Base-by-base conservation (phyloP, 1,284 basidiomycete genomes). In the Melampsora larici-populina region DNA sequence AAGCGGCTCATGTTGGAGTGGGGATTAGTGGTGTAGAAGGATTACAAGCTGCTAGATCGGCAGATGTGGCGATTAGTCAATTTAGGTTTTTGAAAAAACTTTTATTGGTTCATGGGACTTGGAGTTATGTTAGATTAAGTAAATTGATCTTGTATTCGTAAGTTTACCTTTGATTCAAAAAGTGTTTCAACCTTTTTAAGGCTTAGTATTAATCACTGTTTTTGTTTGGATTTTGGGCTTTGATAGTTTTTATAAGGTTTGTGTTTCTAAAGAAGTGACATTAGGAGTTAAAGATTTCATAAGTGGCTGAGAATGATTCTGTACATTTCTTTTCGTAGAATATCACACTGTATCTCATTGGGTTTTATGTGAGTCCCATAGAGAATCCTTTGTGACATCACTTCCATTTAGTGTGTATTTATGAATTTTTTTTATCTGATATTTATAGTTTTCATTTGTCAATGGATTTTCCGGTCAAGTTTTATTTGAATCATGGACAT, bases 381-480 rank as follows among this genome's bases (percentile, higher is more conserved):
- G 17, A 43, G 21, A 33, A 40, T 36, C 8, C 13, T 24, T 18
- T 31, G 13, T 46, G 31, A 33, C 21, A 31, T 31, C 11, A 24
- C 13, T 9, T 49, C 55, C 40, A 36, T 24, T 40, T 13, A 29
- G n/a, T 21, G 26, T 46, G 43, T n/a, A n/a, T 40, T 60, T 5
- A 60, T 58, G 13, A 40, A 2, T 43, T 65, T 49, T 8, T 31
- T 49, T 66, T 8, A 24, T 31, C 13, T 66, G 1, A 46, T 51
- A 26, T 65, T 43, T 7, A 29, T 11, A 78, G 96, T 99, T 90
- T 85, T 97, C 97, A 58, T 95, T 97, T 87, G 91, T 94, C 87
- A 97, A 97, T 87, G 96, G 94, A 82, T 99, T 98, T 85, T 98
- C 95, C 1, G 97, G 96, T 26, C 96, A 99, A 85, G 95, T 98